Evolutionary conservation across 73 alveolate species (phyloP).

Genomic region (Chromera velia): DNA sequence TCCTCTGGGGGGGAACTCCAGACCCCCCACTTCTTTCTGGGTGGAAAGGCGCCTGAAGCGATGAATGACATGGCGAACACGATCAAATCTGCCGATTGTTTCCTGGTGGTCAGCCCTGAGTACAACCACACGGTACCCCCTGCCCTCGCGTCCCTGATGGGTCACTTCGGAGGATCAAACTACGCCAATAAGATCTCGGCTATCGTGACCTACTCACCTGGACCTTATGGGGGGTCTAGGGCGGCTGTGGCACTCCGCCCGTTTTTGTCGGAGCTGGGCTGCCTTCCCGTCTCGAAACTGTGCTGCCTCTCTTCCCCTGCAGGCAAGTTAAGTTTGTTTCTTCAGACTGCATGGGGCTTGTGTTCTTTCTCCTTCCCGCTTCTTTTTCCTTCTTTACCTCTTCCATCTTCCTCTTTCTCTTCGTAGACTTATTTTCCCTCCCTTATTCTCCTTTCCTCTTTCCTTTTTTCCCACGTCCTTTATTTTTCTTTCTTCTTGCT

Average conservation of each 20-base stretch:
- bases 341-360: too few species aligned
- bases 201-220: conserved; percentile 21
- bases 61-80: conserved; percentile 13
- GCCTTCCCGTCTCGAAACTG: conserved; percentile 18
- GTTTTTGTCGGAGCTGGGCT: conserved; percentile 13
- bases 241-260: conserved; percentile 21
- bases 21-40: conserved; percentile 14
- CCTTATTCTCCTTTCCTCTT: too few species aligned
- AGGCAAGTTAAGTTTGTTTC: too few species aligned
- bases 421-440: too few species aligned
- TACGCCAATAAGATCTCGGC: conserved; percentile 7
- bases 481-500: too few species aligned
- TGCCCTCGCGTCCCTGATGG: conserved; percentile 10
- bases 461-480: too few species aligned
- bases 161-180: conserved; percentile 14
- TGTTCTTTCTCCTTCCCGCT: too few species aligned
- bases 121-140: conserved; percentile 18
- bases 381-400: too few species aligned
- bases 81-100: conserved; percentile 14
- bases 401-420: too few species aligned
- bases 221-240: conserved; percentile 11
- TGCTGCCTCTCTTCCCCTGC: conserved; percentile 4
- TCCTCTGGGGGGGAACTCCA: neutral
- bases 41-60: neutral
- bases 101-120: conserved; percentile 11